Percentiles rank a stretch among this genome's conserved stretches.
These are phyloP conservation scores for Tricholoma bakamatsutake DNA, from an alignment of 768 basidiomycete species.

Conservation along the genomic window DNA sequence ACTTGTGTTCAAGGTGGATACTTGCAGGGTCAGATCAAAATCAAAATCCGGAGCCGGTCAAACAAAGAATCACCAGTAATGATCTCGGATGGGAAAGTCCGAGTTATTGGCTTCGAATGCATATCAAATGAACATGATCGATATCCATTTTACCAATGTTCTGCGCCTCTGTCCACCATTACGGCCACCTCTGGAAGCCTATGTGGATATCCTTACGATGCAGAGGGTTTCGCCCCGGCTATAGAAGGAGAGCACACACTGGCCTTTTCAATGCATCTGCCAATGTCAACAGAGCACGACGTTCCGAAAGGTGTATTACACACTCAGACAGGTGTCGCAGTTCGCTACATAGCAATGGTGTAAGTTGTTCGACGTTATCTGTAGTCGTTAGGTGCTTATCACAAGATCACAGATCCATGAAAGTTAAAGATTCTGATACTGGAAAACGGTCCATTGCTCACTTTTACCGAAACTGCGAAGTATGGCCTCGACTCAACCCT, in stretches of 20 bases:
- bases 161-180: conserved; percentile 45
- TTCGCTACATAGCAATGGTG: conserved; percentile 80
- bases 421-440: conserved; percentile 61
- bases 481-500: conserved; percentile 74
- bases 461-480: conserved; percentile 77
- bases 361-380: conserved; percentile 32
- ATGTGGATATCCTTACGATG: conserved; percentile 41
- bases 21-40: conserved; percentile 62
- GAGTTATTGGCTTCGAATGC: conserved; percentile 83
- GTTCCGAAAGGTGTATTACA: conserved; percentile 53
- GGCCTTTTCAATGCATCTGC: conserved; percentile 69
- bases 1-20: conserved; percentile 75
- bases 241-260: conserved; percentile 62
- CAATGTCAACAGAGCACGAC: conserved; percentile 46
- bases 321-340: conserved; percentile 50
- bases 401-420: conserved; percentile 49
- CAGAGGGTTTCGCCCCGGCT: conserved; percentile 58
- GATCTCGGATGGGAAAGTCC: conserved; percentile 69
- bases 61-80: conserved; percentile 54
- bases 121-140: conserved; percentile 49
- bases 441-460: conserved; percentile 73
- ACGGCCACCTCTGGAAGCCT: conserved; percentile 39
- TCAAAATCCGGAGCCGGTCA: conserved; percentile 51
- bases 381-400: conserved; percentile 2
- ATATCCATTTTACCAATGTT: conserved; percentile 80